These are phyloP conservation scores for Fragilaria radians DNA, from an alignment of 108 stramenopile species.

Conservation along the genomic window DNA sequence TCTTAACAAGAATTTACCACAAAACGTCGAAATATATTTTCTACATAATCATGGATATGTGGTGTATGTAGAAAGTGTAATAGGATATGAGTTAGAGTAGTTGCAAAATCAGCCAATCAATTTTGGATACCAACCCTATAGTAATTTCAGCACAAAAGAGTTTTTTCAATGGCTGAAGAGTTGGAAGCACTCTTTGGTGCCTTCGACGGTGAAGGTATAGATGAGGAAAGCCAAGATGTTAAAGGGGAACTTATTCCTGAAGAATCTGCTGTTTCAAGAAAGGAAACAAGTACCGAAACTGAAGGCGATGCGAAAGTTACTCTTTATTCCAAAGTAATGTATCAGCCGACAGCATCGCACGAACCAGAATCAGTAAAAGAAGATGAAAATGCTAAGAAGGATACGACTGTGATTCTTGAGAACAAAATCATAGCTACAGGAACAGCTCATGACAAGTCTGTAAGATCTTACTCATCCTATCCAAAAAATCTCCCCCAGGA, in stretches of 20 bases:
- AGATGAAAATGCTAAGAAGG: conserved; percentile 11
- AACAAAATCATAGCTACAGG: conserved; percentile 64
- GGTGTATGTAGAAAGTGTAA: too few species aligned
- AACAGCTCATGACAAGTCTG: conserved; percentile 83
- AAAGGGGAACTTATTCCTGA: not conserved
- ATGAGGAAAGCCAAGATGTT: conserved; percentile 1
- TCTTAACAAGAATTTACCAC: too few species aligned
- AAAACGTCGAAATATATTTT: too few species aligned
- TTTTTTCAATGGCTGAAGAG: conserved; percentile 68
- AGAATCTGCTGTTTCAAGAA: not conserved
- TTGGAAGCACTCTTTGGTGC: conserved; percentile 83
- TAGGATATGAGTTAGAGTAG: too few species aligned
- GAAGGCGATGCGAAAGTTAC: not conserved
- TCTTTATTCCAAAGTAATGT: conserved; percentile 10
- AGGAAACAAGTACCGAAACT: not conserved
- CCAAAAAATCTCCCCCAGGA: conserved; percentile 53
- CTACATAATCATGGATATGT: too few species aligned
- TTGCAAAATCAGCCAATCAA: too few species aligned
- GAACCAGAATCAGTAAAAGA: conserved; percentile 10
- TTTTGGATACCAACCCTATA: too few species aligned
- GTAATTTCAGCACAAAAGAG: too few species aligned
- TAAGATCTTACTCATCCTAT: conserved; percentile 71
- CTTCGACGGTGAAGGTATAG: conserved; percentile 61
- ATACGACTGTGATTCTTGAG: conserved; percentile 15
- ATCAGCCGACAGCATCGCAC: conserved; percentile 11